Percentiles rank a stretch among this genome's conserved stretches.
Conservation (phyloP, 768 basidiomycete species). For the Tylopilus felleus region DNA sequence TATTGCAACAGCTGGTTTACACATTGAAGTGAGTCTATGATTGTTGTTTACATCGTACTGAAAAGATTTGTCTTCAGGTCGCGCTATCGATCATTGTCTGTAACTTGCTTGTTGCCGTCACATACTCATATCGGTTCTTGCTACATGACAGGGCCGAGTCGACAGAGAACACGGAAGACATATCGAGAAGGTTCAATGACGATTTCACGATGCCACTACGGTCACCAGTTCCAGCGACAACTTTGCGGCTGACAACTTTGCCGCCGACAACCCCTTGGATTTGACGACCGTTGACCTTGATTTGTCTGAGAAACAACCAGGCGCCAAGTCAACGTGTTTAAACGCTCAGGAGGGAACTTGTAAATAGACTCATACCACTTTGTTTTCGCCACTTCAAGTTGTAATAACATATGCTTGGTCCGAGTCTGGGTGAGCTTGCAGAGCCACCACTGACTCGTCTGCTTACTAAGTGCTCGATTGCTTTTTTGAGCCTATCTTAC, state of each 20-base stretch:
- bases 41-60: neutral
- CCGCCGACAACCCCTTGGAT: too few relatives aligned
- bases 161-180: neutral
- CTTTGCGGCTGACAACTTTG: too few relatives aligned
- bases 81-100: slow-evolving; percentile 18
- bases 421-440: too few relatives aligned
- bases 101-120: slow-evolving; percentile 24
- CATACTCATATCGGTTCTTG: slow-evolving; percentile 14
- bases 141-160: neutral
- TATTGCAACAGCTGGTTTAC: slow-evolving; percentile 9
- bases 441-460: too few relatives aligned
- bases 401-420: too few relatives aligned
- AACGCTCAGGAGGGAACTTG: neutral
- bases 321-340: too few relatives aligned
- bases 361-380: neutral
- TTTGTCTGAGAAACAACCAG: neutral
- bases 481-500: neutral
- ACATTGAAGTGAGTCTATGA: slow-evolving; percentile 15
- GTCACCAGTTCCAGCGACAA: neutral
- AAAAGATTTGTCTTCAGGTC: slow-evolving; percentile 6
- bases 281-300: slow-evolving; percentile 7
- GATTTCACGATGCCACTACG: slow-evolving; percentile 14
- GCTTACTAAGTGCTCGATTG: too few relatives aligned
- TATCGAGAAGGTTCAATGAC: neutral
- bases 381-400: too few relatives aligned